Percentiles rank a stretch among this genome's conserved stretches.
These are phyloP conservation scores for Colletotrichum lentis DNA, from an alignment of 2,329 filamentous ascomycete species.

Conservation along the genomic window DNA sequence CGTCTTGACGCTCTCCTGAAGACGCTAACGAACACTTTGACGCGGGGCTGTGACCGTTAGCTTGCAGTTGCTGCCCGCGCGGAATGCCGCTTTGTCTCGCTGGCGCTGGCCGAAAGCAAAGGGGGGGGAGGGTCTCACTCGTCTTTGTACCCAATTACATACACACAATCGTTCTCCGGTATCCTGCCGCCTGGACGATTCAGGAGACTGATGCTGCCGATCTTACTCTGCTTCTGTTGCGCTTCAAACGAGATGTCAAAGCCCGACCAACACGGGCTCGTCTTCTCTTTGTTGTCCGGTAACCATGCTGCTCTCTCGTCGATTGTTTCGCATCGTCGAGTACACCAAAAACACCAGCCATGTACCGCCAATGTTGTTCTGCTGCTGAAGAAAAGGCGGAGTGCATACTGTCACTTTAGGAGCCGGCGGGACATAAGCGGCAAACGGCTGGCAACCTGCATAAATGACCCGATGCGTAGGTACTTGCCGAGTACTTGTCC, in stretches of 20 bases:
- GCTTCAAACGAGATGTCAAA: conserved; percentile 28
- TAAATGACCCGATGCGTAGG: neutral
- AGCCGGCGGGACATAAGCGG: neutral
- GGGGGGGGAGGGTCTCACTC: neutral
- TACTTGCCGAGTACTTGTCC: conserved; percentile 28
- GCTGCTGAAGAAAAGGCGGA: neutral
- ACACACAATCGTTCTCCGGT: conserved; percentile 1
- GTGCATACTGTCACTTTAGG: neutral
- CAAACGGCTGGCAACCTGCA: neutral
- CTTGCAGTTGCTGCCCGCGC: conserved; percentile 10
- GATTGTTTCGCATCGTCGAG: conserved; percentile 6
- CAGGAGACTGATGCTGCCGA: conserved; percentile 15
- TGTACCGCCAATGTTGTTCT: conserved; percentile 22
- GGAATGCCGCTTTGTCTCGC: conserved; percentile 27
- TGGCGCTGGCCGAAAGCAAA: neutral
- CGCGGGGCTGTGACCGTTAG: conserved; percentile 16
- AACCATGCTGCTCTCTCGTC: conserved; percentile 6
- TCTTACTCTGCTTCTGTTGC: conserved; percentile 12
- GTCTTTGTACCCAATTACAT: neutral
- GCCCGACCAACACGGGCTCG: conserved; percentile 19
- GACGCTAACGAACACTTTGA: conserved; percentile 31
- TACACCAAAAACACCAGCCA: neutral
- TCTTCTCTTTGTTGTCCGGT: conserved; percentile 26
- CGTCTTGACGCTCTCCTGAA: conserved; percentile 16
- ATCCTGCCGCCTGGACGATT: conserved; percentile 24